A percentile compares a stretch with the other conserved stretches of the same genome.
phyloP scores from a whole-genome alignment of 2,329 filamentous ascomycete species.

The Colletotrichum theobromicola region DNA sequence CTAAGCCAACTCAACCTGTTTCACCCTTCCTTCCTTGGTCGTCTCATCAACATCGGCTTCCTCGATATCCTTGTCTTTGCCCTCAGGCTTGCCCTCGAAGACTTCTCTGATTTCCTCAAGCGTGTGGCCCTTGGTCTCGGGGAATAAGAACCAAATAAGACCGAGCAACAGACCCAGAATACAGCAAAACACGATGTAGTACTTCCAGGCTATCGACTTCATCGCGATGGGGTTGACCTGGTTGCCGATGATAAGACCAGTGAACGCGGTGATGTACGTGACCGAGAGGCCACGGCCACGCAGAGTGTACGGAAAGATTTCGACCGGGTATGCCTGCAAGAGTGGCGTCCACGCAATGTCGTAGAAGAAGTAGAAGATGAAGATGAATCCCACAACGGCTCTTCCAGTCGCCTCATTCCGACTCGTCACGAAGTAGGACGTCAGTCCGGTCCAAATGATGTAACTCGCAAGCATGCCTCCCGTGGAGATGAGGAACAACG shows the following conservation, averaged over 20 bases:
- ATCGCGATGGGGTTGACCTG: conserved; percentile 48
- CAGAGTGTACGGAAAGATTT: conserved; percentile 24
- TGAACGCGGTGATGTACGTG: conserved; percentile 17
- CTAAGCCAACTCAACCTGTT: not conserved
- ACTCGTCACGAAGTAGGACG: not conserved
- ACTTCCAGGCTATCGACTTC: conserved; percentile 28
- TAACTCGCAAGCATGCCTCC: conserved; percentile 28
- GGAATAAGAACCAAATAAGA: conserved; percentile 29
- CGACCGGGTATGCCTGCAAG: conserved; percentile 18
- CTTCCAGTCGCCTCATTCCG: conserved; percentile 20
- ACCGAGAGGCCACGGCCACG: conserved; percentile 21
- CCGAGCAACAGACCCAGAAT: conserved; percentile 15
- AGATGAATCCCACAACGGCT: conserved; percentile 22
- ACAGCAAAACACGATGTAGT: conserved; percentile 26
- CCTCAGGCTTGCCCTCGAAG: conserved; percentile 11
- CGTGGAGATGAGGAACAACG: conserved; percentile 48
- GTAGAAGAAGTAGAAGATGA: conserved; percentile 24
- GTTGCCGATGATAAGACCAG: conserved; percentile 38
- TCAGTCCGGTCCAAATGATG: conserved; percentile 28
- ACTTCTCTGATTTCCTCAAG: conserved; percentile 24
- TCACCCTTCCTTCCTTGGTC: not conserved
- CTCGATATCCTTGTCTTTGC: not conserved
- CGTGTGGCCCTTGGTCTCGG: conserved; percentile 31
- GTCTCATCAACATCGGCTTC: not conserved
- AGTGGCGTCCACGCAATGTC: conserved; percentile 20